Percentiles rank a stretch among this genome's conserved stretches.
phyloP scores from a whole-genome alignment of 352 stramenopile species.

The Globisporangium nagaii region DNA sequence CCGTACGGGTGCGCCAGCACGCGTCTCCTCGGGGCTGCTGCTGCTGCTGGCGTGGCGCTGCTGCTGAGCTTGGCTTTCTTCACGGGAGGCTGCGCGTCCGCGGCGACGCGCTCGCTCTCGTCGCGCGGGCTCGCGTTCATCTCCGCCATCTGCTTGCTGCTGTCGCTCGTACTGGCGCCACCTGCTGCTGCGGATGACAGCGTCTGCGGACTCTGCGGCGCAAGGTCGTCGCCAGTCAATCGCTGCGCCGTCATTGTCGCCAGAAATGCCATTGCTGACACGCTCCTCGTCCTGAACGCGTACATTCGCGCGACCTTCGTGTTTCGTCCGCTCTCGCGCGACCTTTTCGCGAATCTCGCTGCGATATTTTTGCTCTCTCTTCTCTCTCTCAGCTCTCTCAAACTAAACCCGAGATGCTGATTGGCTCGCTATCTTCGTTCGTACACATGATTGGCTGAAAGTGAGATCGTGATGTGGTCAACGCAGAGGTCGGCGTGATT shows the following conservation, averaged over 20 bases:
- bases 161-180: not conserved
- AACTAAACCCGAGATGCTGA: too few species aligned
- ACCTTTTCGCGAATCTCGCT: not conserved
- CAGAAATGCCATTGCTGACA: constrained; percentile 2
- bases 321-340: not conserved
- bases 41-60: not conserved
- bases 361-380: too few species aligned
- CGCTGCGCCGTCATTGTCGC: constrained; percentile 4
- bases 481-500: too few species aligned
- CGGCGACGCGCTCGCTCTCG: constrained; percentile 3
- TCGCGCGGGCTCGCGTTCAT: constrained; percentile 4
- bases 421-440: too few species aligned
- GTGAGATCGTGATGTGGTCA: too few species aligned
- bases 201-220: not conserved
- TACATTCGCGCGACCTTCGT: not conserved
- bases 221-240: constrained; percentile 3
- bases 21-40: not conserved
- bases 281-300: too few species aligned
- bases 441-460: too few species aligned
- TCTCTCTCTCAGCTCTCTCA: too few species aligned
- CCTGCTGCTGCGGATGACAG: not conserved
- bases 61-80: constrained; percentile 5
- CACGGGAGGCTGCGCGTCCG: not conserved
- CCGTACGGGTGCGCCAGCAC: constrained; percentile 63
- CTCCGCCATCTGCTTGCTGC: not conserved